These are phyloP conservation scores for Brettanomyces nanus DNA, from an alignment of 805 yeast species.

Conservation along the genomic window DNA sequence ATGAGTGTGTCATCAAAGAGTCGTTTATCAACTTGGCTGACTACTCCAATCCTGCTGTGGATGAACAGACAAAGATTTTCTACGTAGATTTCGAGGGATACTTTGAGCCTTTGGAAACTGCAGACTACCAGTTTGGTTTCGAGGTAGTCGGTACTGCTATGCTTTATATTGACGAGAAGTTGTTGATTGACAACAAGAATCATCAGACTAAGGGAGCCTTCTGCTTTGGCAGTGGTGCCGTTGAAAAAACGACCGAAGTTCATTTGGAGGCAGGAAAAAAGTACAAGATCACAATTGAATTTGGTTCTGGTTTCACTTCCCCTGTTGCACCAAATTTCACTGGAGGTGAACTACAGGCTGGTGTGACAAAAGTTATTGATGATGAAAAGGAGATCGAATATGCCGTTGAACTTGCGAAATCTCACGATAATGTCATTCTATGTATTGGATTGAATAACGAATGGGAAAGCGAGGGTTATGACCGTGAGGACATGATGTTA, in stretches of 20 bases:
- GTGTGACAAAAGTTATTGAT: slow-evolving; percentile 18
- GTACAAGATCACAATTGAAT: slow-evolving; percentile 32
- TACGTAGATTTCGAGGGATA: slow-evolving; percentile 33
- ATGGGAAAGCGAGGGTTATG: slow-evolving; percentile 58
- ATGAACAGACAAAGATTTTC: slow-evolving; percentile 17
- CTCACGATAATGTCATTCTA: slow-evolving; percentile 45
- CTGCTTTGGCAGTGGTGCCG: slow-evolving; percentile 25
- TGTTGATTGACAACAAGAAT: slow-evolving; percentile 38
- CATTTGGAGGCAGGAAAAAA: slow-evolving; percentile 27
- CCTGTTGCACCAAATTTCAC: slow-evolving; percentile 14
- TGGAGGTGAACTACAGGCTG: slow-evolving; percentile 24
- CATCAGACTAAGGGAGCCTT: slow-evolving; percentile 33
- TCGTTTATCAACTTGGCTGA: not conserved
- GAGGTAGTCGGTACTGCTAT: slow-evolving; percentile 36
- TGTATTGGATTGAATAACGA: slow-evolving; percentile 44
- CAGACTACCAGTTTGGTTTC: slow-evolving; percentile 33
- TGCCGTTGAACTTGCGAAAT: slow-evolving; percentile 43
- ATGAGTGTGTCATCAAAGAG: not conserved
- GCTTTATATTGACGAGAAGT: slow-evolving; percentile 33
- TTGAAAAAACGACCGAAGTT: not conserved
- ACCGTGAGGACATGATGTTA: too few species aligned
- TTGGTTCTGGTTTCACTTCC: slow-evolving; percentile 33
- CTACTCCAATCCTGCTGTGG: slow-evolving; percentile 5
- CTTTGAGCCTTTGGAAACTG: slow-evolving; percentile 30
- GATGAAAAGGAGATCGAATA: slow-evolving; percentile 25